Conservation (phyloP, 1,284 basidiomycete species). For the Tremellales sp. region DNA sequence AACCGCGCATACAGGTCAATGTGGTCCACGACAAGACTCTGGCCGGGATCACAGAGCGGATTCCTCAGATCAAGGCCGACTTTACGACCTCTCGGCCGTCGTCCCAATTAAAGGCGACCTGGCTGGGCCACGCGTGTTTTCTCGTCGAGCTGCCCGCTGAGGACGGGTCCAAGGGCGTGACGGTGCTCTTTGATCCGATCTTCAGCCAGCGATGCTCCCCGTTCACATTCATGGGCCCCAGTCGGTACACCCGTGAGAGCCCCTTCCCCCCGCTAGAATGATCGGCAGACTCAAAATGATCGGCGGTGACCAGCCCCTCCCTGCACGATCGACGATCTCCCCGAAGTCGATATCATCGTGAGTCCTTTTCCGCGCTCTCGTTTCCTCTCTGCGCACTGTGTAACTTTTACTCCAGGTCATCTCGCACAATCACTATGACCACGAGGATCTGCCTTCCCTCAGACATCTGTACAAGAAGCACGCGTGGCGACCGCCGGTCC, state of each 20-base stretch:
- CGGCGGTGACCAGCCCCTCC: conserved; percentile 52
- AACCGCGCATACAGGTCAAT: too few relatives aligned
- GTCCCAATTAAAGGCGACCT: conserved; percentile 59
- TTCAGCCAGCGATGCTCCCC: conserved; percentile 63
- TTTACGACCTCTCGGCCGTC: conserved; percentile 19
- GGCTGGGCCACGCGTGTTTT: conserved; percentile 69
- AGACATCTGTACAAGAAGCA: conserved; percentile 27
- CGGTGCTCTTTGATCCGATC: conserved; percentile 69
- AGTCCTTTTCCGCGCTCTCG: too few relatives aligned
- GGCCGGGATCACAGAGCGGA: too few relatives aligned
- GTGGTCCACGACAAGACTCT: too few relatives aligned
- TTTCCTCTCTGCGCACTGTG: conserved; percentile 24
- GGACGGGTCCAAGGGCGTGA: conserved; percentile 53
- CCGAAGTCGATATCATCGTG: conserved; percentile 62
- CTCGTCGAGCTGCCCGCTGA: conserved; percentile 59
- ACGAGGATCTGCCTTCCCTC: conserved; percentile 59
- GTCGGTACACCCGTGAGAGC: conserved; percentile 58
- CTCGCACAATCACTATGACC: conserved; percentile 68
- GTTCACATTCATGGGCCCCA: conserved; percentile 56
- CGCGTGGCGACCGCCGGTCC: conserved; percentile 53
- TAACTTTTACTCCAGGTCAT: conserved; percentile 34
- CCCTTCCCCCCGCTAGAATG: conserved; percentile 17
- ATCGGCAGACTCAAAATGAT: not conserved
- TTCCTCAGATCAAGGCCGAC: conserved; percentile 30
- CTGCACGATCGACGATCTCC: conserved; percentile 59